Evolutionary conservation across 2,329 filamentous ascomycete genomes (phyloP), one percentile per base, ranked within the genome.

Genomic region (Nigrograna mackinnonii): DNA sequence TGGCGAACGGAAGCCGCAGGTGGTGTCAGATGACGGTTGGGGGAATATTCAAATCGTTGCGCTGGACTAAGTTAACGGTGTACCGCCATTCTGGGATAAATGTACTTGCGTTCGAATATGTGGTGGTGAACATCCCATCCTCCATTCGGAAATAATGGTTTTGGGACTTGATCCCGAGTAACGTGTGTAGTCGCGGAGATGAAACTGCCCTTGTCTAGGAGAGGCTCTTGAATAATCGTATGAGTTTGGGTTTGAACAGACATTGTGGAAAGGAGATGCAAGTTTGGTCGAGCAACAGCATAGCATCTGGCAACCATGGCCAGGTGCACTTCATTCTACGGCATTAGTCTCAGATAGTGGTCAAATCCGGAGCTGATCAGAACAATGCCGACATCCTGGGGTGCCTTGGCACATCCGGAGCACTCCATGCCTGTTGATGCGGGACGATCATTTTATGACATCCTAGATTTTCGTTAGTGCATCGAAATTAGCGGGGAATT

Each of bases 1-100:
- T 60, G 44, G 7, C 46, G 36, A 19, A 62, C 52, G 14, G 55
- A 55, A 9, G 62, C 62, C 1, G 58, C 48, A 3, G 60, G 57
- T 7, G 60, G 61, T 7, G 61, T 64, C 6, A 64, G 46, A 24
- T 64, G 60, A 12, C 57, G 51, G 34, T 59, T 47, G 17, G 52
- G 37, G 2, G 51, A 41, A 34, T 62, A 62, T 31, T 55, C 36
- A 34, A 60, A 62, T 32, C 46, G 18, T 14, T 38, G 16, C 13
- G 43, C 43, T 46, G 26, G 28, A 33, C 3, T 4, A 39, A 17
- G 17, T 33, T 4, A 28, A 37, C 13, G n/a, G 19, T 22, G 34
- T 11, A 36, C 19, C 30, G 12, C 11, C 12, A 12, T 6, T 16
- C 9, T 18, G 14, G 7, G 9, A 38, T 13, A 38, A 11, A 13